Evolutionary conservation across 371 early-diverging fungal genomes (phyloP), one percentile per base, ranked within the genome.

Genomic region (Apophysomyces variabilis): DNA sequence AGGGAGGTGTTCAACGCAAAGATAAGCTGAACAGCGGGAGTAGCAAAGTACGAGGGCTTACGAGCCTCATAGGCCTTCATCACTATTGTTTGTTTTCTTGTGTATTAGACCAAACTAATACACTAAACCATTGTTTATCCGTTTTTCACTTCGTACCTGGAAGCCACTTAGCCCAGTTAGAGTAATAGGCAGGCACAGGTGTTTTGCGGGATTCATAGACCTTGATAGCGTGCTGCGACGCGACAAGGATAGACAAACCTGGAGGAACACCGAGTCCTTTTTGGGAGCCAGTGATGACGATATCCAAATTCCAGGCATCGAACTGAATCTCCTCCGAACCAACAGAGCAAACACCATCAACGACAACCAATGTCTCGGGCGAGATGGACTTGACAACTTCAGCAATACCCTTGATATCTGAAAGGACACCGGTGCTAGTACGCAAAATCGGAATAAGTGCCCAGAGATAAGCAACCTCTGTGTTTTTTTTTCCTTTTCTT

Each of bases 341-440:
- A 59, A 94, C 94, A 3, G 96, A 93, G 80, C 99, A 98, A 18
- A 98, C 99, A 75, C 94, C 97, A 76, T 97, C 99, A 38, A 98
- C 90, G 16, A 93, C 88, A 44, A 98, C 93, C 60, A 98, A 83
- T 32, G 97, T 95, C 18, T 88, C 83, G 14, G 97, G 97, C 4
- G 95, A 95, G 36, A 85, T 79, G 57, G 87, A 78, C 64, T 86
- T 82, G 46, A 97, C 92, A 38, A 92, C 71, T 64, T 85, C 83
- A 45, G 93, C 87, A 66, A 97, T 85, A 44, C 82, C 82, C 82
- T 93, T 81, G 68, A 96, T 87, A 72, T 96, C 93, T 57, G 85
- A 80, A 65, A 95, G 81, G 39, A 97, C 97, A 66, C 97, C 96
- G 41, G 97, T 93, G 39, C 82, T 80, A 60, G 16, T 35, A 14